Percentiles rank a stretch among this genome's conserved stretches.
Evolutionary conservation across 2,329 filamentous ascomycete species (phyloP).

Genomic region (Ophiostoma piceae): DNA sequence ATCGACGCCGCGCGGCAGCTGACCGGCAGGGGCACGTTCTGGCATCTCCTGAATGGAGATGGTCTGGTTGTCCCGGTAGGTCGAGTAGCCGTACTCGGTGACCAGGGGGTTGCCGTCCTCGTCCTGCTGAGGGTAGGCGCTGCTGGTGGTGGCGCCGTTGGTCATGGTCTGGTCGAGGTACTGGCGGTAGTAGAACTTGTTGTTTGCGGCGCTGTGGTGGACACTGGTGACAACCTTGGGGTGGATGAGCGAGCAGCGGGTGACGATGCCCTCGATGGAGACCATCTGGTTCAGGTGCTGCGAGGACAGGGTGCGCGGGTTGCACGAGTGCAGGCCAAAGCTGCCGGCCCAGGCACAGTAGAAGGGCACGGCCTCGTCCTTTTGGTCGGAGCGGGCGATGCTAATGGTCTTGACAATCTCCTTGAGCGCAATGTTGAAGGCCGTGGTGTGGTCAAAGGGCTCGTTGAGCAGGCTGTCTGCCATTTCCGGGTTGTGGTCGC

Average conservation of each 20-base stretch:
- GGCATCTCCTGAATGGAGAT: constrained; percentile 99
- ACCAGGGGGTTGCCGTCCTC: constrained; percentile 86
- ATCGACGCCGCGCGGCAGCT: constrained; percentile 90
- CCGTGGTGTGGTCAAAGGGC: constrained; percentile 82
- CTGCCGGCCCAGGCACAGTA: constrained; percentile 97
- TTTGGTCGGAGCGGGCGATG: constrained; percentile 69
- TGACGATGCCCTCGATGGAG: constrained; percentile 94
- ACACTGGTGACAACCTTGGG: constrained; percentile 98
- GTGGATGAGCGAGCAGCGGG: constrained; percentile 87
- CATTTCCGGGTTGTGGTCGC: constrained; percentile 78
- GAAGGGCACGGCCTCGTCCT: constrained; percentile 73
- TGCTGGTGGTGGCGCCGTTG: constrained; percentile 79
- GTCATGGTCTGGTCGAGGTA: constrained; percentile 98
- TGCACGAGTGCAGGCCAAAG: constrained; percentile 92
- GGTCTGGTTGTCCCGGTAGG: constrained; percentile 93
- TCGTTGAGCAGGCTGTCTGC: constrained; percentile 71
- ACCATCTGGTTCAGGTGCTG: constrained; percentile 93
- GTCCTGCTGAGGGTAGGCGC: constrained; percentile 90
- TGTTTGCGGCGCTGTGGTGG: constrained; percentile 84
- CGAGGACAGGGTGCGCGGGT: constrained; percentile 85
- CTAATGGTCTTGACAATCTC: constrained; percentile 77
- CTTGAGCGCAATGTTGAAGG: constrained; percentile 87
- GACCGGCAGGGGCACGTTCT: constrained; percentile 88
- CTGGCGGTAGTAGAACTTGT: constrained; percentile 81
- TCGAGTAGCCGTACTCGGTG: constrained; percentile 94